Conservation (phyloP, 805 yeast species). For the Wickerhamiella hasegawae region DNA sequence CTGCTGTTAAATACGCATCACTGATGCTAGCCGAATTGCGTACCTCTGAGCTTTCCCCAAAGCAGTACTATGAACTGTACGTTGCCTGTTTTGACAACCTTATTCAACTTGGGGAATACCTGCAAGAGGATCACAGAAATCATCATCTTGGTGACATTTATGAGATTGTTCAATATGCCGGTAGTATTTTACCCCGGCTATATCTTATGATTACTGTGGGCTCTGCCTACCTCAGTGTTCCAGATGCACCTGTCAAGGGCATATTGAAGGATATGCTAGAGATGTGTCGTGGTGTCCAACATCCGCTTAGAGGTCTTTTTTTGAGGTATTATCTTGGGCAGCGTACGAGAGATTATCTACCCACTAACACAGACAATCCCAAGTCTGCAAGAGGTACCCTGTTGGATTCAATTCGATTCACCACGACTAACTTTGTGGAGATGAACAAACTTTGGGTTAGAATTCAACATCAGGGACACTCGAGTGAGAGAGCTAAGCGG, state of each 20-base stretch:
- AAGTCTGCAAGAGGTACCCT: slow-evolving; percentile 15
- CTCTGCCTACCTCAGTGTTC: slow-evolving; percentile 62
- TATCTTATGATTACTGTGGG: slow-evolving; percentile 95
- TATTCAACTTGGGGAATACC: slow-evolving; percentile 44
- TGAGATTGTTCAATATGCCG: slow-evolving; percentile 84
- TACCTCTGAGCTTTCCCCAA: slow-evolving; percentile 61
- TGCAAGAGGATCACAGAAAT: slow-evolving; percentile 50
- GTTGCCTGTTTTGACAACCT: slow-evolving; percentile 71
- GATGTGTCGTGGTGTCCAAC: slow-evolving; percentile 94
- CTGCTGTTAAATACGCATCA: slow-evolving; percentile 76
- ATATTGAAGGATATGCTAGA: slow-evolving; percentile 93
- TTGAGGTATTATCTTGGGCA: slow-evolving; percentile 80
- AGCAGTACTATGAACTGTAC: slow-evolving; percentile 85
- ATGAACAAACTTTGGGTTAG: slow-evolving; percentile 98
- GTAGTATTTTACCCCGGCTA: slow-evolving; percentile 80
- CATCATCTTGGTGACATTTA: slow-evolving; percentile 76
- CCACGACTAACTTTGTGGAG: slow-evolving; percentile 78
- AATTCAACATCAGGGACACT: slow-evolving; percentile 87
- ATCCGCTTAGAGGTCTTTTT: slow-evolving; percentile 84
- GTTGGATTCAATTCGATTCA: slow-evolving; percentile 58
- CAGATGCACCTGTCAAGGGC: slow-evolving; percentile 68
- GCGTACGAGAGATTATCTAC: slow-evolving; percentile 53
- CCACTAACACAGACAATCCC: slow-evolving; percentile 19
- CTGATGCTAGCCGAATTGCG: slow-evolving; percentile 68
- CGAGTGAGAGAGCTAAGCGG: slow-evolving; percentile 61